These are phyloP conservation scores for Huntiella decipiens DNA, from an alignment of 2,329 filamentous ascomycete genomes.

Conservation along the genomic window DNA sequence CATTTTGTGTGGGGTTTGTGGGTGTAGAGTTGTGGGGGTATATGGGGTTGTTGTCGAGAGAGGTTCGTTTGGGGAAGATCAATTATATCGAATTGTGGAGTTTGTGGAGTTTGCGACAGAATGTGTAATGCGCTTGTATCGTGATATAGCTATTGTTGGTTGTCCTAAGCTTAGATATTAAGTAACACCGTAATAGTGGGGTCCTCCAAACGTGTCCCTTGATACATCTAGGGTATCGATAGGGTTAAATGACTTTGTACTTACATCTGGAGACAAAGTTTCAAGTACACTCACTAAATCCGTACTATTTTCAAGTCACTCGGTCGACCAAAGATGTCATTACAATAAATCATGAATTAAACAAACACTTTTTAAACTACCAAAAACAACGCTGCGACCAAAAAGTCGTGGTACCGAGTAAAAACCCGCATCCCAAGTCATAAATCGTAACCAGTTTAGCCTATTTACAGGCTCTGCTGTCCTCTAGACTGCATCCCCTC, in stretches of 20 bases:
- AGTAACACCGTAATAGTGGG: too few relatives aligned
- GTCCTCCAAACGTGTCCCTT: too few relatives aligned
- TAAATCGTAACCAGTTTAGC: background rate
- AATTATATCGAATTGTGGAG: background rate
- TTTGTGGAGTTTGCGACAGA: background rate
- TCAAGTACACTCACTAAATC: too few relatives aligned
- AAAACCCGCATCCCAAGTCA: background rate
- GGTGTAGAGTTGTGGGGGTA: slow-evolving; percentile 1
- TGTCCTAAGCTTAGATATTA: too few relatives aligned
- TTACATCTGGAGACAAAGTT: too few relatives aligned
- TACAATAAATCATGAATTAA: too few relatives aligned
- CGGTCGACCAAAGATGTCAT: background rate
- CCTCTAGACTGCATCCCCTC: slow-evolving; percentile 1
- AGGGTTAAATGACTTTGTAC: too few relatives aligned
- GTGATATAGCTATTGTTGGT: background rate
- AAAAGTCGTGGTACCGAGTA: background rate
- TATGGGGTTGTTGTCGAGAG: background rate
- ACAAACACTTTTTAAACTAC: too few relatives aligned
- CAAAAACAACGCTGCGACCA: background rate
- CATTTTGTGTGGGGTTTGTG: slow-evolving; percentile 24
- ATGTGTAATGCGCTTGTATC: slow-evolving; percentile 1
- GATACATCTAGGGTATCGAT: too few relatives aligned
- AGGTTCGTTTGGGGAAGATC: background rate
- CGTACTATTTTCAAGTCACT: background rate
- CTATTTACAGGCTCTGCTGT: background rate